Base-by-base conservation (phyloP, 257 asterid species). In the Primulina huaijiensis region DNA sequence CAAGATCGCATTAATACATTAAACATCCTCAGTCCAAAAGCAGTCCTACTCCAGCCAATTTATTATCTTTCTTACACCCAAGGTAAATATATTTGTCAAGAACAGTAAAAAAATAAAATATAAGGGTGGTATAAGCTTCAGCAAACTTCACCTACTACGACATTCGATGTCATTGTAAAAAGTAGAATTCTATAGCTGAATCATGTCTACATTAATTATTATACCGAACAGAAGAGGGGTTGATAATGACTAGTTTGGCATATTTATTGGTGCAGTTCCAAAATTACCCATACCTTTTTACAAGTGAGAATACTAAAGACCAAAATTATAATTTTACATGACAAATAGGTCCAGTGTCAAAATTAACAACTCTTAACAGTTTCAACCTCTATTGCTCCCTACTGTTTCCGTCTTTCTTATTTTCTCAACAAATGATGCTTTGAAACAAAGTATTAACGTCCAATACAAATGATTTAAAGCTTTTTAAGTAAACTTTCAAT, bases 101-200 rank as follows among this genome's bases (percentile, higher is more conserved):
- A 37, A 31, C 12, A 65, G 23, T 11, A 9, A 46, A 29, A 57
- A 69, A 58, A 35, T 16, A 57, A 12, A 55, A 2, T 10, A 37
- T 21, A 23, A 68, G 23, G 8, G 38, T 43, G 34, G 2, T 33
- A 16, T 57, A 55, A 68, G 38, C 61, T 53, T 62, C 17, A 37
- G 20, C 30, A 10, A 35, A 57, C 10, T 60, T 68, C 64, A 67
- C 46, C 43, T 30, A 27, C 40, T 60, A 46, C 67, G 38, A 58
- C 43, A 43, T 65, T 60, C 31, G 5, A 19, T 56, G 71, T 7
- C 63, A 67, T 59, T 16, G 33, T 33, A 61, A 37, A 71, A 37
- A 64, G 62, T 25, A 37, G 38, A 37, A 27, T 53, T 34, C 30
- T 67, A 50, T 61, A 53, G 64, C 60, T 65, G 76, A 73, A 64